Evolutionary conservation across 2,329 filamentous ascomycete genomes (phyloP).

Genomic region (Trichoderma sp.): DNA sequence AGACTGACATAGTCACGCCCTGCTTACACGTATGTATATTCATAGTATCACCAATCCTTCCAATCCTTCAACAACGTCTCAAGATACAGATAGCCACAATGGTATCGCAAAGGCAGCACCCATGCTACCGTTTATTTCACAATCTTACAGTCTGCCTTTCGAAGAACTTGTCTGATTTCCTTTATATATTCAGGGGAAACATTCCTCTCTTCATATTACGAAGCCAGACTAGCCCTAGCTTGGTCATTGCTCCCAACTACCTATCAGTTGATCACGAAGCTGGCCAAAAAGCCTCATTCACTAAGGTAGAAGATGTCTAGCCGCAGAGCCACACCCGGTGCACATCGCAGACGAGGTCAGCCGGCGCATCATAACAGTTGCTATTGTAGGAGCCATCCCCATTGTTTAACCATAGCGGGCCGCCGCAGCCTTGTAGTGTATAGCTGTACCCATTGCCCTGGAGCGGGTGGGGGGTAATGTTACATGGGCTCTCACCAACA

Average conservation of each 20-base stretch:
- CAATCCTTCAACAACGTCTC: no score
- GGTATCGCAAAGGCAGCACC: no score
- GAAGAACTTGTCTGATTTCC: neutral
- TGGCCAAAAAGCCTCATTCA: neutral
- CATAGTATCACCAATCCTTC: no score
- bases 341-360: neutral
- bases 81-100: no score
- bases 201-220: neutral
- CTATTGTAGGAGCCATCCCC: neutral
- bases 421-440: neutral
- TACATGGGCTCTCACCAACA: neutral
- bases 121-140: no score
- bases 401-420: neutral
- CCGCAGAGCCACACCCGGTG: neutral
- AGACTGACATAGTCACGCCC: no score
- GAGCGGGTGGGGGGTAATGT: neutral
- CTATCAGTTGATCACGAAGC: neutral
- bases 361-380: neutral
- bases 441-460: neutral
- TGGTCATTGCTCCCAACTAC: neutral
- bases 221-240: neutral
- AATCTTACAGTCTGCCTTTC: no score
- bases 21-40: no score
- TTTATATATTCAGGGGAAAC: neutral
- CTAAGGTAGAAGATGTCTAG: neutral